Conservation (phyloP, 1,284 basidiomycete genomes). For the Papiliotrema nemorosa region DNA sequence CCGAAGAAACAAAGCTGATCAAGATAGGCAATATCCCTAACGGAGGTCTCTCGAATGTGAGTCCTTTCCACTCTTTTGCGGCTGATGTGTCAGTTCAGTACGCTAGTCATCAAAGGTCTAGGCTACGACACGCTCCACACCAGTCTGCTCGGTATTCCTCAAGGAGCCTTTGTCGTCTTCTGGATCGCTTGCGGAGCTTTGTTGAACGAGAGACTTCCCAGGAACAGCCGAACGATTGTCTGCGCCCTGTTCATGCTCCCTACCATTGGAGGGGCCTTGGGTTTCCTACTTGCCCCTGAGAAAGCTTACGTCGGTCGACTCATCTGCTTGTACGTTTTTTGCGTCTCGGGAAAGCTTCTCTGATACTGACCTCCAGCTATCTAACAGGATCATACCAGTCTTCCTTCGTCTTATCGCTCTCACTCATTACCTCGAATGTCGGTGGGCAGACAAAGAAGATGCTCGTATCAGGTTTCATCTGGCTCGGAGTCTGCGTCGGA, state of each 20-base stretch:
- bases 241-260: constrained; percentile 47
- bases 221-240: constrained; percentile 42
- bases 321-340: constrained; percentile 56
- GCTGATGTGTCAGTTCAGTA: constrained; percentile 33
- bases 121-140: constrained; percentile 45
- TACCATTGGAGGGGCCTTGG: constrained; percentile 46
- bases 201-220: constrained; percentile 41
- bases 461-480: constrained; percentile 44
- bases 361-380: constrained; percentile 25
- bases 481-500: constrained; percentile 47
- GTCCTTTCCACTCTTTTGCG: background rate
- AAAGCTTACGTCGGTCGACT: constrained; percentile 47
- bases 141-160: constrained; percentile 45
- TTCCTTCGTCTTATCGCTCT: constrained; percentile 53
- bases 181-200: constrained; percentile 42
- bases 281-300: constrained; percentile 47
- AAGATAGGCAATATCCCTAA: constrained; percentile 43
- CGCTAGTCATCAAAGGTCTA: constrained; percentile 46
- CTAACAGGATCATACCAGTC: constrained; percentile 52
- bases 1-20: too few relatives aligned
- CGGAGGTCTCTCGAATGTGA: constrained; percentile 42
- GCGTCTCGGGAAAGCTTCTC: background rate
- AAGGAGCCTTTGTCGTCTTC: constrained; percentile 44
- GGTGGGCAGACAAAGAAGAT: constrained; percentile 54
- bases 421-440: constrained; percentile 53